Evolutionary conservation across 2,329 filamentous ascomycete species (phyloP), one percentile per base, ranked within the genome.

Genomic region (Botrytis fragariae): DNA sequence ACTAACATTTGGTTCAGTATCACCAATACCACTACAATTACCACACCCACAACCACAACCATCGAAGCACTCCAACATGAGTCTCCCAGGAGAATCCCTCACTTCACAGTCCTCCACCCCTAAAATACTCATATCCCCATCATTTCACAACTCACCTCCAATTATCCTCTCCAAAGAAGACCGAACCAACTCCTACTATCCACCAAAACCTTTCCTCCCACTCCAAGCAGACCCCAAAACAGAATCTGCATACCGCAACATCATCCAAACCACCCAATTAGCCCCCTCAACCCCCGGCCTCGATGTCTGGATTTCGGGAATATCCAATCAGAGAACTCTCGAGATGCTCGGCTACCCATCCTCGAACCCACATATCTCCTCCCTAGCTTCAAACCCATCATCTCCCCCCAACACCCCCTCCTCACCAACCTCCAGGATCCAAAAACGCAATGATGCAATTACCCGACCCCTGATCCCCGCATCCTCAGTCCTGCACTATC

Each of bases 381-480:
- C n/a, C 14, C n/a, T 3, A 54, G 3, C 51, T 3, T 8, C n/a
- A 18, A 32, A 18, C 6, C 6, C 51, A 4, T 1, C 12, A n/a
- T 29, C 6, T 18, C 4, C 18, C 51, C 14, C n/a, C 1, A 9
- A 18, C n/a, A 18, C 35, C 44, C 16, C 25, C 29, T 3, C 37
- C 29, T 3, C 37, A 32, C 14, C n/a, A 22, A 22, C 9, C 54
- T 20, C 29, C 39, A 18, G 0, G 37, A 42, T 44, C 4, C 16
- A 18, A 65, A 35, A 8, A 18, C 32, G 10, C 12, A 4, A 14
- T 1, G 4, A 14, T 1, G 10, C 1, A 14, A 2, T 1, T 1
- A 20, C 22, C 3, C 57, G 54, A 59, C 37, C n/a, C 1, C 68
- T 9, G 22, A n/a, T 70, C 7, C 35, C 54, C 0, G 35, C 22